Base-by-base conservation (phyloP, 768 basidiomycete species). In the Fibroporia radiculosa region DNA sequence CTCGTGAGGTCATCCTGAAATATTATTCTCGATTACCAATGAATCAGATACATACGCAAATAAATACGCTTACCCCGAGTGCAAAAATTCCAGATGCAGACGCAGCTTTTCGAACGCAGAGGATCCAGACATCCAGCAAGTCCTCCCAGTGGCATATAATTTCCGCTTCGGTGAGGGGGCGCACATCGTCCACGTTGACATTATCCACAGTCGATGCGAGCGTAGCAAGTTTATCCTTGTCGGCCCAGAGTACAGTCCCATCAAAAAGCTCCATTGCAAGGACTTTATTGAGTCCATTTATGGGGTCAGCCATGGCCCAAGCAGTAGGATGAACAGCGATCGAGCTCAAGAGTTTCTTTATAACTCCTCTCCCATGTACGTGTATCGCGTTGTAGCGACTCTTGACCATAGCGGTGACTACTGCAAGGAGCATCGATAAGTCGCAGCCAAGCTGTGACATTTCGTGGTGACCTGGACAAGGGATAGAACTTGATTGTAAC, bases 1-100 rank as follows among this genome's bases (percentile, higher is more conserved):
- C 63, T 56, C 3, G 75, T 36, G 20, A 78, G 59, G 33, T 60
- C 59, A 12, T 58, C 48, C 75, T 77, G 50, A n/a, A n/a, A n/a
- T n/a, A n/a, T n/a, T n/a, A n/a, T n/a, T n/a, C n/a, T n/a, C n/a
- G n/a, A n/a, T n/a, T n/a, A n/a, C n/a, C n/a, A n/a, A n/a, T n/a
- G n/a, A n/a, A n/a, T n/a, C n/a, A n/a, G n/a, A n/a, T n/a, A n/a
- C n/a, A n/a, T n/a, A n/a, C n/a, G n/a, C n/a, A n/a, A n/a, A n/a
- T n/a, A n/a, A n/a, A n/a, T n/a, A n/a, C n/a, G n/a, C n/a, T n/a
- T n/a, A n/a, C n/a, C n/a, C n/a, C n/a, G n/a, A n/a, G n/a, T n/a
- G n/a, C n/a, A n/a, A n/a, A n/a, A n/a, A n/a, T n/a, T n/a, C n/a
- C n/a, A n/a, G n/a, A n/a, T n/a, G n/a, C 22, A 53, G 18, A 49